phyloP scores from a whole-genome alignment of 257 asterid genomes.

The Nicotiana tabacum region DNA sequence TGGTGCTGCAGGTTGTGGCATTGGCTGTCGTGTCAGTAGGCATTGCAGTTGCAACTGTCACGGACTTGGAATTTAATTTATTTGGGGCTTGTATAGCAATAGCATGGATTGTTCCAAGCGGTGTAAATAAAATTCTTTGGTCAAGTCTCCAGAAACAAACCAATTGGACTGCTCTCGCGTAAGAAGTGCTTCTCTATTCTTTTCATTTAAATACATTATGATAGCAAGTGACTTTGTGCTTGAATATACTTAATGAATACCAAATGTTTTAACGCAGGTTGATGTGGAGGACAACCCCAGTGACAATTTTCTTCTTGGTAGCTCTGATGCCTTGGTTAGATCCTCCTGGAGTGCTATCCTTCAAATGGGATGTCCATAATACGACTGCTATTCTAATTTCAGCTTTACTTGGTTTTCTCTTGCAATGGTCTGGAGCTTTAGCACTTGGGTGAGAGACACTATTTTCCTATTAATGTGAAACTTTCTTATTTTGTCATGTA shows the following conservation, averaged over 20 bases:
- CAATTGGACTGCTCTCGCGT: conserved; percentile 96
- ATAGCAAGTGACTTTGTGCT: neutral
- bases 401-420: conserved; percentile 77
- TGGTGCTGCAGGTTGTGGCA: conserved; percentile 54
- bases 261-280: conserved; percentile 36
- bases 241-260: neutral
- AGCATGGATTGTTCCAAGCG: conserved; percentile 79
- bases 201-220: neutral
- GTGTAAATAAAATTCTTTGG: conserved; percentile 79
- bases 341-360: conserved; percentile 70
- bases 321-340: conserved; percentile 82
- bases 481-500: neutral
- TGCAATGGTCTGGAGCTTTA: conserved; percentile 95
- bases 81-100: conserved; percentile 77
- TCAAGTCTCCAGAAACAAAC: conserved; percentile 78
- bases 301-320: conserved; percentile 64
- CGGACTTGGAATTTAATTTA: conserved; percentile 71
- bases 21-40: conserved; percentile 66
- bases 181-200: conserved; percentile 20
- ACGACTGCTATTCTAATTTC: conserved; percentile 50
- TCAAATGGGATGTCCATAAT: conserved; percentile 53
- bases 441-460: conserved; percentile 66
- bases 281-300: conserved; percentile 91
- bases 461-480: neutral
- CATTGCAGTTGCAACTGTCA: conserved; percentile 82